phyloP scores from a whole-genome alignment of 495 filamentous ascomycete genomes.

The Penicillium mononematosum region DNA sequence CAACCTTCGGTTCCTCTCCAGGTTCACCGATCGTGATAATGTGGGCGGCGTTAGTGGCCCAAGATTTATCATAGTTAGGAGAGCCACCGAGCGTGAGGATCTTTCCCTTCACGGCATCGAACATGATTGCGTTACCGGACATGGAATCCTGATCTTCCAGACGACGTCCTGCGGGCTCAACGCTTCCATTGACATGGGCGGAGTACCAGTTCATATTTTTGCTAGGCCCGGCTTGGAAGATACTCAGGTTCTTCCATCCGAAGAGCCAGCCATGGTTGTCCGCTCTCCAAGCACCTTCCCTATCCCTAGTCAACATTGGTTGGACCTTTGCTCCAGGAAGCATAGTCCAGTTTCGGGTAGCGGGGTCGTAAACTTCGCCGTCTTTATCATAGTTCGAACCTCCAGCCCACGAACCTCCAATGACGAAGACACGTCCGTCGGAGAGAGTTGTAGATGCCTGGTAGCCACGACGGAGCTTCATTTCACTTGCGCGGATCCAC shows the following conservation, averaged over 20 bases:
- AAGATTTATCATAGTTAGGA: conserved; percentile 41
- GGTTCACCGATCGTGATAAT: conserved; percentile 48
- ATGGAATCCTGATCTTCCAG: conserved; percentile 50
- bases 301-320: conserved; percentile 54
- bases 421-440: conserved; percentile 57
- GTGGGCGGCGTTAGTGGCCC: conserved; percentile 43
- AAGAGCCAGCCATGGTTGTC: conserved; percentile 55
- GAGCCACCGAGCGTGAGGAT: conserved; percentile 55
- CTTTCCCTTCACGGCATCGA: conserved; percentile 53
- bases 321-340: conserved; percentile 38
- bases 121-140: conserved; percentile 55
- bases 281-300: conserved; percentile 24
- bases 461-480: conserved; percentile 57
- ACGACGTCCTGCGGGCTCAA: conserved; percentile 32
- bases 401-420: conserved; percentile 58
- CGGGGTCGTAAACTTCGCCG: conserved; percentile 54
- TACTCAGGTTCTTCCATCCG: conserved; percentile 51
- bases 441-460: conserved; percentile 51
- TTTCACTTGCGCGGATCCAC: conserved; percentile 36
- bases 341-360: conserved; percentile 35
- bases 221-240: conserved; percentile 58
- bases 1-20: conserved; percentile 19
- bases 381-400: conserved; percentile 44
- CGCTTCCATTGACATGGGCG: conserved; percentile 40
- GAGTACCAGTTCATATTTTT: conserved; percentile 47